Percentiles rank a stretch among this genome's conserved stretches.
Conservation (phyloP, 345 rosid genomes). For the Nephelium lappaceum region DNA sequence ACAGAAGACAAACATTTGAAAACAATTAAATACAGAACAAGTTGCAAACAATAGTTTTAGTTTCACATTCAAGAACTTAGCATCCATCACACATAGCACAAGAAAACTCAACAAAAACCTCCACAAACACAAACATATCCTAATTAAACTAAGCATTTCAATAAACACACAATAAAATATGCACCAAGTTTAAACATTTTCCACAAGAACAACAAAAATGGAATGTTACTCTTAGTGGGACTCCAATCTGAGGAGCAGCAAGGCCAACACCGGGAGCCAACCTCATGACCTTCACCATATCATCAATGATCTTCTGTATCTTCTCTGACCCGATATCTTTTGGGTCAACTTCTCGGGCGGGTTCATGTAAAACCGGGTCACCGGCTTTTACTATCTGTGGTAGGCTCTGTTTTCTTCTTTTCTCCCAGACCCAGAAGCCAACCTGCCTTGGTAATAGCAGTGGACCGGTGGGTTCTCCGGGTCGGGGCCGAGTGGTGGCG, state of each 20-base stretch:
- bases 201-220: neutral
- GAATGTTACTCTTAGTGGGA: slow-evolving; percentile 59
- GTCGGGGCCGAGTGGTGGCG: slow-evolving; percentile 15
- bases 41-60: neutral
- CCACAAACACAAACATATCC: neutral
- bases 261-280: slow-evolving; percentile 92
- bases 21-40: neutral
- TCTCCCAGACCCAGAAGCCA: slow-evolving; percentile 89
- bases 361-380: slow-evolving; percentile 92
- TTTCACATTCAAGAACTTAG: neutral
- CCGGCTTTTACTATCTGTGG: slow-evolving; percentile 80
- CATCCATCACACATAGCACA: neutral
- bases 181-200: neutral
- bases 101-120: neutral
- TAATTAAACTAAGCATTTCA: neutral
- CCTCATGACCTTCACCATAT: slow-evolving; percentile 77
- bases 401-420: slow-evolving; percentile 49
- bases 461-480: slow-evolving; percentile 38
- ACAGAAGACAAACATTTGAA: neutral
- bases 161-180: neutral
- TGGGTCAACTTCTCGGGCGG: slow-evolving; percentile 72
- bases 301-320: slow-evolving; percentile 86
- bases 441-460: slow-evolving; percentile 67
- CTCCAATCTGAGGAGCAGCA: slow-evolving; percentile 94
- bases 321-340: slow-evolving; percentile 73